Evolutionary conservation across 306 rosid species (phyloP), one percentile per base, ranked within the genome.

Genomic region (Fragaria vesca): DNA sequence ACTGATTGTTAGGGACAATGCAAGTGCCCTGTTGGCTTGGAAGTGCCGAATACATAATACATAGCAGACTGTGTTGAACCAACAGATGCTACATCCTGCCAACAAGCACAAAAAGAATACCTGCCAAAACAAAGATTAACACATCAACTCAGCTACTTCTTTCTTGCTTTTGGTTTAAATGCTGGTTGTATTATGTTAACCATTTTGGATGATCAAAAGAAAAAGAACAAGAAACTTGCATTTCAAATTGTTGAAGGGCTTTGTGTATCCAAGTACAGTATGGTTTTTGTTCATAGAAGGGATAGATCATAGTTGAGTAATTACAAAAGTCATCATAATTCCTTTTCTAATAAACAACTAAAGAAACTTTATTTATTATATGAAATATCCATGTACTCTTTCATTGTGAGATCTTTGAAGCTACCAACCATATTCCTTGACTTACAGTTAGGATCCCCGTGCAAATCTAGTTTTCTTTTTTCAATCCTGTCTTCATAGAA

Each of bases 61-160:
- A 51, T 86, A 91, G 88, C 94, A 91, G 66, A 93, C 84, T 0
- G 98, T 93, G 88, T 93, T 93, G 91, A 93, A 93, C 94, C 97
- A 91, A 72, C 93, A 86, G 67, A 91, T 85, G 87, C 98, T 86
- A 52, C 94, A 90, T 13, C 98, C 98, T 20, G 90, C 97, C 74
- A 89, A 65, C 77, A 91, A 88, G 85, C 93, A 86, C n/a, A 89
- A 87, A 43, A 91, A 73, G 76, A 90, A 85, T 0, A 91, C 94
- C 98, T 91, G 87, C 76, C 36, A n/a, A 78, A 34, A 4, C n/a
- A 52, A 3, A 26, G 20, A 30, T 30, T 34, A 62, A 20, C 73
- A 48, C 20, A 26, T 62, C 4, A 32, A 63, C 16, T 26, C 62
- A 0, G 62, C 62, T n/a, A n/a, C 62, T 20, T 52, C 1, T 52